Conservation (phyloP, 2,329 filamentous ascomycete species). For the Capronia coronata region DNA sequence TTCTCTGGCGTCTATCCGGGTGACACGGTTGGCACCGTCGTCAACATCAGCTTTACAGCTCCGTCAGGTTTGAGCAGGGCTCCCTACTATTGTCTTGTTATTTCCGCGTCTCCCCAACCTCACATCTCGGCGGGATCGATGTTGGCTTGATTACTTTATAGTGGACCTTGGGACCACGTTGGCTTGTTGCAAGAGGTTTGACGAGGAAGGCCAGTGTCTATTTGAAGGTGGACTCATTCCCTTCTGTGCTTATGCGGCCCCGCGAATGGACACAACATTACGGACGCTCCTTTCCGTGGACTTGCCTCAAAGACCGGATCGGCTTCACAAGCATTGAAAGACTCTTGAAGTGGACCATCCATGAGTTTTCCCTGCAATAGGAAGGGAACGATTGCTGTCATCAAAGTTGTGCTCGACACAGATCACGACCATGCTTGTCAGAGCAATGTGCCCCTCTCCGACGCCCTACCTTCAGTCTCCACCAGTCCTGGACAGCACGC, state of each 20-base stretch:
- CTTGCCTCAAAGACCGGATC: slow-evolving; percentile 6
- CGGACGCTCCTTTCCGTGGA: background rate
- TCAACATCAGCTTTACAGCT: slow-evolving; percentile 14
- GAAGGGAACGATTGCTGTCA: background rate
- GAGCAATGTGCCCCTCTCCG: slow-evolving; percentile 10
- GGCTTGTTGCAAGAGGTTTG: background rate
- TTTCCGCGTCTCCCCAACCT: background rate
- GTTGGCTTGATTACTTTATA: background rate
- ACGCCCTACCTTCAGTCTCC: slow-evolving; percentile 16
- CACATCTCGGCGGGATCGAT: slow-evolving; percentile 7
- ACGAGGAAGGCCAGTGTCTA: background rate
- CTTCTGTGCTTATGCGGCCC: background rate
- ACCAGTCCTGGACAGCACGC: slow-evolving; percentile 1
- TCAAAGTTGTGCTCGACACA: background rate
- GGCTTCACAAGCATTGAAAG: background rate
- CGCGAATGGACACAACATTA: background rate
- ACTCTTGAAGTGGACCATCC: background rate
- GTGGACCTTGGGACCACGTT: background rate
- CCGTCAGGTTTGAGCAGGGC: slow-evolving; percentile 1
- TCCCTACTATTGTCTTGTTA: slow-evolving; percentile 5
- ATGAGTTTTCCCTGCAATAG: background rate
- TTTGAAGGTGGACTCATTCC: background rate
- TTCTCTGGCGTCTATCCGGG: slow-evolving; percentile 13
- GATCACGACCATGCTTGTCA: slow-evolving; percentile 17
- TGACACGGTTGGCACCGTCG: slow-evolving; percentile 9